phyloP scores from a whole-genome alignment of 805 yeast species.

The Saccharomyces mikatae region DNA sequence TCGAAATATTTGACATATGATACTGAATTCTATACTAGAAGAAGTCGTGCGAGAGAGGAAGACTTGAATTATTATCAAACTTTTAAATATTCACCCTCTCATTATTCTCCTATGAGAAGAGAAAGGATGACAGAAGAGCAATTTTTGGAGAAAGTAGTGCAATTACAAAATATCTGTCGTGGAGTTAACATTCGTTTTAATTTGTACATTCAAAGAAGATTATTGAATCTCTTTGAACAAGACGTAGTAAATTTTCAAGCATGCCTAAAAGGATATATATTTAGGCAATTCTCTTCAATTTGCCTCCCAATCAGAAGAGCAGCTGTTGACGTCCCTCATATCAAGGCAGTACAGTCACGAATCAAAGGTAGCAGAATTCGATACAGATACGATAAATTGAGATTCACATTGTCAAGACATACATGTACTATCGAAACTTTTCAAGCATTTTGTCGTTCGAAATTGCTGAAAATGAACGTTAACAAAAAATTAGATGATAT shows the following conservation, averaged over 20 bases:
- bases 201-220: slow-evolving; percentile 53
- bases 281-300: slow-evolving; percentile 2
- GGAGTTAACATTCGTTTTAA: slow-evolving; percentile 61
- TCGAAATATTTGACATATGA: slow-evolving; percentile 23
- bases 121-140: slow-evolving; percentile 26
- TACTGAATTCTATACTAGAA: slow-evolving; percentile 22
- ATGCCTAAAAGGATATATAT: slow-evolving; percentile 41
- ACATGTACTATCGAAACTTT: slow-evolving; percentile 25
- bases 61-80: slow-evolving; percentile 20
- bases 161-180: slow-evolving; percentile 60
- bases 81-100: slow-evolving; percentile 16
- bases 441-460: slow-evolving; percentile 36
- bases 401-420: slow-evolving; percentile 20
- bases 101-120: slow-evolving; percentile 26
- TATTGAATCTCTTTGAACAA: slow-evolving; percentile 49
- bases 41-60: slow-evolving; percentile 22
- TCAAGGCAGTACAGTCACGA: slow-evolving; percentile 43
- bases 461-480: slow-evolving; percentile 23
- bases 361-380: slow-evolving; percentile 39
- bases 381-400: slow-evolving; percentile 17
- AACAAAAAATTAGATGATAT: slow-evolving; percentile 1
- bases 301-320: background rate
- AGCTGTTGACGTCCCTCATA: slow-evolving; percentile 28
- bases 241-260: slow-evolving; percentile 45
- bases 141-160: slow-evolving; percentile 32